These are phyloP conservation scores for Fomitopsis pulvina DNA, from an alignment of 768 basidiomycete species.

Conservation along the genomic window DNA sequence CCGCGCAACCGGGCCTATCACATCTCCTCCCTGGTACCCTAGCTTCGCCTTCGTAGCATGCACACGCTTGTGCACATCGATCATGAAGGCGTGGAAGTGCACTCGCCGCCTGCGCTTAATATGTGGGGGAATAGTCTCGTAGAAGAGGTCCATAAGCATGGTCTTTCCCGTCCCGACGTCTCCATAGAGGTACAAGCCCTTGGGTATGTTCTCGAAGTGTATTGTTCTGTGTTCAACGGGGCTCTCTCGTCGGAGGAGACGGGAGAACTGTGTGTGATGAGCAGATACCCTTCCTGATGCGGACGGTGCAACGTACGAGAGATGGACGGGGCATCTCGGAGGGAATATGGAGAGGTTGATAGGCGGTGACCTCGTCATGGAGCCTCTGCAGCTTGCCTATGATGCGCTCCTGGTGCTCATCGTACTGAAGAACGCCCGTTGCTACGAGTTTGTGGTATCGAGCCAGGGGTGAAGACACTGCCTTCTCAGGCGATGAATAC, in stretches of 20 bases:
- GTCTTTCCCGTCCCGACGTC: conserved; percentile 97
- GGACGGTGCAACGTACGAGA: conserved; percentile 21
- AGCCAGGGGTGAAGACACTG: conserved; percentile 21
- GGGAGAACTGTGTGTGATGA: conserved; percentile 15
- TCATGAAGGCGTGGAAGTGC: conserved; percentile 99
- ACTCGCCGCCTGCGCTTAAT: conserved; percentile 77
- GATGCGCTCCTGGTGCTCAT: conserved; percentile 81
- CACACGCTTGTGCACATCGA: conserved; percentile 92
- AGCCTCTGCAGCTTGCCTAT: conserved; percentile 77
- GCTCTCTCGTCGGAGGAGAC: conserved; percentile 24
- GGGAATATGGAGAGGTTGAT: conserved; percentile 63
- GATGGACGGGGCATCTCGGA: conserved; percentile 27
- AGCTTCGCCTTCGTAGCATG: conserved; percentile 74
- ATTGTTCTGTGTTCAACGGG: conserved; percentile 13
- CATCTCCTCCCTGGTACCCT: conserved; percentile 68
- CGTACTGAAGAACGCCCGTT: conserved; percentile 54
- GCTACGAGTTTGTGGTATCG: conserved; percentile 44
- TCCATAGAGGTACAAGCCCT: conserved; percentile 92
- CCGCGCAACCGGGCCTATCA: conserved; percentile 80
- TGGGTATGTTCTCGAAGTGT: conserved; percentile 55
- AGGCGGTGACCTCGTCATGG: conserved; percentile 62
- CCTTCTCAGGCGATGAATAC: not conserved
- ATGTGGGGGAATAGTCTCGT: conserved; percentile 65
- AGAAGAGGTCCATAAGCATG: conserved; percentile 99
- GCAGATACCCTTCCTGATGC: not conserved